phyloP scores from a whole-genome alignment of 2,329 filamentous ascomycete genomes.

The Triangularia setosa region DNA sequence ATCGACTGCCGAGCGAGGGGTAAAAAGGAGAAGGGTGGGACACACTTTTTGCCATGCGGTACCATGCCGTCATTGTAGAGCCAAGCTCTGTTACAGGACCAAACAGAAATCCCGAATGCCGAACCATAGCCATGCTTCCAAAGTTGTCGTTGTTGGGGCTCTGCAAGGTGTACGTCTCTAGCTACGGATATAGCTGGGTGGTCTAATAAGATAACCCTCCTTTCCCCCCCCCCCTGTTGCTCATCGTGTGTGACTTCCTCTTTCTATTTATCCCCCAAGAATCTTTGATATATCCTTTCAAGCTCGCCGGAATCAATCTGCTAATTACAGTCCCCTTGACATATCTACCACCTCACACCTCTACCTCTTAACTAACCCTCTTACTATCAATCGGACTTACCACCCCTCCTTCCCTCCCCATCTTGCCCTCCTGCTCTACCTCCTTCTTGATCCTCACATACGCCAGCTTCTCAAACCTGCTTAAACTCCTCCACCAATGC shows the following conservation, averaged over 20 bases:
- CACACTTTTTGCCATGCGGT: background rate
- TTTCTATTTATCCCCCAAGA: background rate
- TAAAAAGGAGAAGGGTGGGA: background rate
- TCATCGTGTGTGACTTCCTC: background rate
- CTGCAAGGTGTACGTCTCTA: background rate
- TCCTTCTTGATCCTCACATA: slow-evolving; percentile 75
- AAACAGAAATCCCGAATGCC: background rate
- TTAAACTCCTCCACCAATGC: slow-evolving; percentile 86
- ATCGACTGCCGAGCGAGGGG: slow-evolving; percentile 1
- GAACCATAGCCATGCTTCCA: slow-evolving; percentile 1
- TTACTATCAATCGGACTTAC: slow-evolving; percentile 33
- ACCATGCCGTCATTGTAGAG: background rate
- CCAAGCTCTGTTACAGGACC: background rate
- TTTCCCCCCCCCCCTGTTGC: too few relatives aligned
- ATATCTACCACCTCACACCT: background rate
- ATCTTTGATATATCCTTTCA: background rate
- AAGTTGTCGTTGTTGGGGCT: background rate
- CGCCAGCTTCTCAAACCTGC: slow-evolving; percentile 82
- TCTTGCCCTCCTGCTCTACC: slow-evolving; percentile 49
- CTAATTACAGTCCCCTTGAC: background rate
- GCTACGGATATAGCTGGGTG: background rate
- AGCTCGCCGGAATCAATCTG: background rate
- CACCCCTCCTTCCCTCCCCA: slow-evolving; percentile 8
- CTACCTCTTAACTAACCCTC: slow-evolving; percentile 45
- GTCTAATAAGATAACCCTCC: background rate